A percentile compares a stretch with the other conserved stretches of the same genome.
Evolutionary conservation across 805 yeast species (phyloP).

Genomic region (Lachancea sp.): DNA sequence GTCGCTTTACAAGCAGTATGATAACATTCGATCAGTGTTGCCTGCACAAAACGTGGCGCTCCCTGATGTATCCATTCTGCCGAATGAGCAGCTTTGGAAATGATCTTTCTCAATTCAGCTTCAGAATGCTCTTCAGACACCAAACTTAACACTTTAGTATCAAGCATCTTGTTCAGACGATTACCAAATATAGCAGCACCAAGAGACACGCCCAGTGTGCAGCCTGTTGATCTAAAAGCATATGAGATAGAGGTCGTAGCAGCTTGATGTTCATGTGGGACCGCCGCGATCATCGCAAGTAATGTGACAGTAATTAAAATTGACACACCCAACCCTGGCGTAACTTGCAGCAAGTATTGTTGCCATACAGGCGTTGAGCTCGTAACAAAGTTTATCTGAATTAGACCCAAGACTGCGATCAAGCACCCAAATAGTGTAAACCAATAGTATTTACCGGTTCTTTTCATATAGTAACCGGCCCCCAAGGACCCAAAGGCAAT

Average conservation of each 20-base stretch:
- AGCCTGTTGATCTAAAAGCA: conserved; percentile 79
- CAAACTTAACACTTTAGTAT: conserved; percentile 27
- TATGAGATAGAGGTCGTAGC: conserved; percentile 85
- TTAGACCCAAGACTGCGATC: conserved; percentile 41
- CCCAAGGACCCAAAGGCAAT: conserved; percentile 55
- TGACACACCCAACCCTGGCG: conserved; percentile 52
- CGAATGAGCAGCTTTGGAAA: conserved; percentile 48
- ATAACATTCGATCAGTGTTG: conserved; percentile 46
- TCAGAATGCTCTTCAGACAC: conserved; percentile 34
- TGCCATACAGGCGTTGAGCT: conserved; percentile 34
- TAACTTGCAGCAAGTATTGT: conserved; percentile 39
- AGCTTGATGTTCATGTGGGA: conserved; percentile 65
- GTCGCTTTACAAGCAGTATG: conserved; percentile 47
- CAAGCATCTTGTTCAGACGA: conserved; percentile 32
- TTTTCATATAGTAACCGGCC: conserved; percentile 58
- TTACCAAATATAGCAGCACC: conserved; percentile 58
- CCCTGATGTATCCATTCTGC: conserved; percentile 44
- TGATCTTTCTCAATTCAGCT: conserved; percentile 37
- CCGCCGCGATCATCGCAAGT: conserved; percentile 65
- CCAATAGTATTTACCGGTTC: conserved; percentile 52
- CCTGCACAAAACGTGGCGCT: conserved; percentile 49
- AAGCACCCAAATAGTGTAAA: conserved; percentile 40
- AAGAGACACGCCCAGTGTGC: conserved; percentile 72
- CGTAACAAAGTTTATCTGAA: conserved; percentile 31
- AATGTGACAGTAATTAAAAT: conserved; percentile 59